Base-by-base conservation (phyloP, 2,329 filamentous ascomycete genomes). In the Blastomyces parvus region DNA sequence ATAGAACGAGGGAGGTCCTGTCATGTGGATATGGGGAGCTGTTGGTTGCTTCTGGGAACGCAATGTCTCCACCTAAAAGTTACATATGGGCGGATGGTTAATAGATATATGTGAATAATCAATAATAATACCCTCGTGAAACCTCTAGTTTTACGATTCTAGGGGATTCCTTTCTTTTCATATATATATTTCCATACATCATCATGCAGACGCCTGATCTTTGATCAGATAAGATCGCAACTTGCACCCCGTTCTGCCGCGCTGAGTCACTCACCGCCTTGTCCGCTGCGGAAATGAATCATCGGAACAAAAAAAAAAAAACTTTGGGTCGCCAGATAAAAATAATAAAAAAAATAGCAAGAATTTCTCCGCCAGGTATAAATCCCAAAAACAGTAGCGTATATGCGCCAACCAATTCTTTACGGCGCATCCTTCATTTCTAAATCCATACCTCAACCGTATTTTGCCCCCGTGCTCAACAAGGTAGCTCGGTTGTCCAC, bases 341-440 rank as follows among this genome's bases (percentile, higher is more conserved):
- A 38, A 58, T 14, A 57, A 25, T 25, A 25, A 40, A 40, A 11
- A 22, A 27, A 42, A 58, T 42, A 36, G 33, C 57, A 3, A 17
- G 42, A 46, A 46, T 25, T 58, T 42, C 56, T n/a, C 38, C 56
- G 25, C 56, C 22, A 58, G 9, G 27, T 27, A 58, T 38, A 44
- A 22, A 30, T n/a, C 14, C 38, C 6, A 48, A n/a, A 40, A 59
- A 46, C 14, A 22, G 27, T 52, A 36, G 59, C 44, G 46, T 64
- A 62, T 58, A 66, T 66, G 65, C 65, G 62, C 62, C 64, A 61
- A 60, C 63, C 30, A 56, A 14, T 65, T 57, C 36, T 61, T 22
- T 56, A 61, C 36, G 48, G 56, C 64, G 60, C 53, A 40, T 59
- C 25, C 25, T 62, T 44, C 48, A n/a, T 65, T 46, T 33, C 63